phyloP scores from a whole-genome alignment of 257 asterid species.

The Penstemon newberryi region DNA sequence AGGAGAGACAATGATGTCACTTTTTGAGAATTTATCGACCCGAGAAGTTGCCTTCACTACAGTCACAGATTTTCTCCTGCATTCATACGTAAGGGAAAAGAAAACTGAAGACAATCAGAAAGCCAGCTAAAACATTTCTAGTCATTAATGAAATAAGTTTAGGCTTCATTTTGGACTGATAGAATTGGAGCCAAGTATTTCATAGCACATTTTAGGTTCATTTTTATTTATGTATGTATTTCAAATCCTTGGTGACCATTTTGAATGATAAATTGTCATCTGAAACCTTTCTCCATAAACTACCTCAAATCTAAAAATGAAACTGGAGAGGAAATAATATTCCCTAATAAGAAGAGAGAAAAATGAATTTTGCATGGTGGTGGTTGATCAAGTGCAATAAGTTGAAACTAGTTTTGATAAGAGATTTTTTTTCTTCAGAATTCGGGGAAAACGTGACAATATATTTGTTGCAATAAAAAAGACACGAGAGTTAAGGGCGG shows the following conservation, averaged over 20 bases:
- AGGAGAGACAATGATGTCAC: constrained; percentile 93
- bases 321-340: not conserved
- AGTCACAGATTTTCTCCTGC: constrained; percentile 67
- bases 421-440: not conserved
- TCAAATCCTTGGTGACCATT: too few relatives aligned
- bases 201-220: too few relatives aligned
- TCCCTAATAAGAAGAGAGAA: not conserved
- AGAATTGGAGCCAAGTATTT: too few relatives aligned
- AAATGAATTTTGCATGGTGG: not conserved
- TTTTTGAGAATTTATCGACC: constrained; percentile 85
- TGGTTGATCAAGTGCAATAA: constrained; percentile 19
- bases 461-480: not conserved
- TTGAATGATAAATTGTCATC: too few relatives aligned
- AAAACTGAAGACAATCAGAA: constrained; percentile 23
- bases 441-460: not conserved
- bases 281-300: too few relatives aligned
- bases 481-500: not conserved
- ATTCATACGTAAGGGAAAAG: constrained; percentile 22
- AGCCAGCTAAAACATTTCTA: constrained; percentile 9
- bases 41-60: constrained; percentile 86
- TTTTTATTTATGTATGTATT: too few relatives aligned
- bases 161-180: too few relatives aligned
- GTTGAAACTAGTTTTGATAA: not conserved
- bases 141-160: not conserved
- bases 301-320: too few relatives aligned